phyloP scores from a whole-genome alignment of 768 basidiomycete species.

The Naematelia encephala region DNA sequence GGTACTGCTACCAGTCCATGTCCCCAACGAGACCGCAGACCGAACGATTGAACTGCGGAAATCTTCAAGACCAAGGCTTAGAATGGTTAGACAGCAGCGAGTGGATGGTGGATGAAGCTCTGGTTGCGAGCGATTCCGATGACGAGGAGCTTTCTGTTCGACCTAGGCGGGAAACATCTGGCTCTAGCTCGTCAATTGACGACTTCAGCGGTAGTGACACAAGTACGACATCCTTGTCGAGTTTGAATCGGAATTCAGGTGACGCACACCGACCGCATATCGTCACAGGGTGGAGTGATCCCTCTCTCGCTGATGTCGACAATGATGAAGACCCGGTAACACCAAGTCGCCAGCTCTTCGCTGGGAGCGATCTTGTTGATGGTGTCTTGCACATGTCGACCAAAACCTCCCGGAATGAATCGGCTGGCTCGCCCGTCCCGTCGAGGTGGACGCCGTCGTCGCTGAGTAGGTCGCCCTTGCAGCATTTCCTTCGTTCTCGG shows the following conservation, averaged over 20 bases:
- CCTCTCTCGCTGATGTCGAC: conserved; percentile 15
- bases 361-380: background rate
- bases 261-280: conserved; percentile 24
- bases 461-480: background rate
- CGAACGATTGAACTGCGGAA: conserved; percentile 8
- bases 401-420: conserved; percentile 10
- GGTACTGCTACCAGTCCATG: conserved; percentile 15
- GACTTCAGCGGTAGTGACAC: conserved; percentile 34
- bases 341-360: conserved; percentile 27
- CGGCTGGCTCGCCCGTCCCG: background rate
- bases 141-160: conserved; percentile 3
- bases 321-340: conserved; percentile 25
- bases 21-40: conserved; percentile 22
- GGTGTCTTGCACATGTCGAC: conserved; percentile 14
- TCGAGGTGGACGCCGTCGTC: background rate
- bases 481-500: background rate
- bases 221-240: conserved; percentile 27
- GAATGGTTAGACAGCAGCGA: conserved; percentile 33
- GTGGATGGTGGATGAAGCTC: conserved; percentile 20
- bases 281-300: conserved; percentile 25
- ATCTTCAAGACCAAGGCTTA: conserved; percentile 8
- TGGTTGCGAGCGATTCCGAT: background rate
- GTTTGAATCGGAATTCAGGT: conserved; percentile 33
- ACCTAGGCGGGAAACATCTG: conserved; percentile 25
- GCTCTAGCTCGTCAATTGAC: conserved; percentile 36